Evolutionary conservation across 2,329 filamentous ascomycete genomes (phyloP), one percentile per base, ranked within the genome.

Genomic region (Talaromyces sp.): DNA sequence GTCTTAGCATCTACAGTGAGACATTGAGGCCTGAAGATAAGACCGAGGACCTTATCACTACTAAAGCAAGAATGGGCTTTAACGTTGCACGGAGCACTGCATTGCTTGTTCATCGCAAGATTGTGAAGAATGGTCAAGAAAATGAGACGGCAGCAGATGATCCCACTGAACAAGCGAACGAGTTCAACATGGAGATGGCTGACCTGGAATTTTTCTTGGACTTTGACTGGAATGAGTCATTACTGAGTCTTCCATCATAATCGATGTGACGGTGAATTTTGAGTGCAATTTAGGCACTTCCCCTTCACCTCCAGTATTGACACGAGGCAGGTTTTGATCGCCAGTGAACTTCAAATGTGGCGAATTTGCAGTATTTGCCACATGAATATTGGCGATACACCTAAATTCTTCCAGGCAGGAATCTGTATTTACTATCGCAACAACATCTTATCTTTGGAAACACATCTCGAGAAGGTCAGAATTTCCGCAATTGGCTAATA

Each of bases 211-310:
- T 58, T n/a, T 58, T 54, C 17, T 2, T 53, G 33, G 51, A 58
- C 19, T 54, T 54, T 25, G 52, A 54, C 17, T 58, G 51, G 57
- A 40, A 58, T 7, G 57, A 55, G 17, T 53, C 52, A 5, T 43
- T 58, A 15, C n/a, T 50, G 15, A 50, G 53, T n/a, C 33, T 56
- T 10, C 21, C 10, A 15, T 25, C 33, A 33, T 36, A 33, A 7
- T 52, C 11, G 25, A n/a, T 4, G 7, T 36, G 19, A 36, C 3
- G 2, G 2, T 15, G 15, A 7, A 17, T 8, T n/a, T 25, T 31
- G 25, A 28, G 25, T n/a, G n/a, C 15, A 2, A 43, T 43, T 10
- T n/a, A 10, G 37, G 37, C 37, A 37, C n/a, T n/a, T n/a, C n/a
- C n/a, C n/a, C n/a, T n/a, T n/a, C n/a, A 28, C 25, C 25, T 28